Evolutionary conservation across 768 basidiomycete genomes (phyloP), one percentile per base, ranked within the genome.

Genomic region (Kwoniella mangroviensis): DNA sequence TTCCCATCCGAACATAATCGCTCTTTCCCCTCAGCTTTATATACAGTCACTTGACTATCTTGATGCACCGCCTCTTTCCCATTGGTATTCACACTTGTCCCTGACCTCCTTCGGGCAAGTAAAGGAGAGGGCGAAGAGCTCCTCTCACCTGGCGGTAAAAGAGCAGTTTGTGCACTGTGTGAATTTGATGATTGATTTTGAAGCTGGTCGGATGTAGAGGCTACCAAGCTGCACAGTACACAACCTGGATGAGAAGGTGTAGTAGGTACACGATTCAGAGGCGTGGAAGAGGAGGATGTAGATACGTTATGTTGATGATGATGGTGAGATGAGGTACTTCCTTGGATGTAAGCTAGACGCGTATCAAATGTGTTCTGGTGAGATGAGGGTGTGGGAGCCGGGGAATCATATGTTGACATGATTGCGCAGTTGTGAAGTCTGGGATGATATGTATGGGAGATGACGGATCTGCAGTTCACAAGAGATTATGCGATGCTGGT

Each of bases 21-120:
- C 56, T 77, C 78, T 22, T 75, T 77, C 11, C 78, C 78, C 17
- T 55, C 65, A 5, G 78, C 76, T 26, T 57, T 45, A 55, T 75
- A 77, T 3, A 77, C 54, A 1, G 75, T 76, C 19, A 79, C 71
- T 41, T 79, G 73, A 4, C 58, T 24, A 49, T 79, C 78, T n/a
- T 69, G 55, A 63, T 67, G 74, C 4, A 79, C 28, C 9, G 75
- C 66, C n/a, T 77, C 75, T 57, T 73, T 62, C 28, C 65, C 56
- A 24, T 55, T 42, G 22, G 64, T 43, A 57, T 45, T 12, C 40
- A 56, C 19, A n/a, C 64, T 21, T 28, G n/a, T 49, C 3, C 34
- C 34, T 7, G 34, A 34, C 34, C 34, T 34, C 34, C 34, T 34
- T 1, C 34, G 6, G 9, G 34, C 34, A 34, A 40, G 28, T 52